Conservation (phyloP, 495 filamentous ascomycete genomes). For the Xylaria flabelliformis region DNA sequence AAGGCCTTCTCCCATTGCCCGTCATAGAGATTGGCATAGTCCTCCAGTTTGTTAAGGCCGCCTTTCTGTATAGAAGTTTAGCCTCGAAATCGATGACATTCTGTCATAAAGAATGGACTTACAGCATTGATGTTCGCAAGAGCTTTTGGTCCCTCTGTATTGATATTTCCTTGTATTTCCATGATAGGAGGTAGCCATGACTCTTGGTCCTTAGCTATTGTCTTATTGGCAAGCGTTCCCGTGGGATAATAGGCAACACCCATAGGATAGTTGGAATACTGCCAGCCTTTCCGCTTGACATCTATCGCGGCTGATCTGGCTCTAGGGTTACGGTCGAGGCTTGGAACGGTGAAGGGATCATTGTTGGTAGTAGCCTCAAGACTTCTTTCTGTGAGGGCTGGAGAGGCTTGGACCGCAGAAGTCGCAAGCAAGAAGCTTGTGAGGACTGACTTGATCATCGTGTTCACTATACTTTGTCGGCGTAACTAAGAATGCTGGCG, state of each 20-base stretch:
- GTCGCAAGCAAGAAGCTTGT: constrained; percentile 21
- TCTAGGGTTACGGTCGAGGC: constrained; percentile 6
- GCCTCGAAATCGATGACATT: not conserved
- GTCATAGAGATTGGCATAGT: constrained; percentile 42
- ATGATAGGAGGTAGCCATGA: constrained; percentile 16
- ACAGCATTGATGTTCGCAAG: constrained; percentile 14
- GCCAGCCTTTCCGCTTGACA: constrained; percentile 23
- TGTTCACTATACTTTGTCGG: not conserved
- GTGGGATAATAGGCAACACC: constrained; percentile 25
- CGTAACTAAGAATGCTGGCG: not conserved
- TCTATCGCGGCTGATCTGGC: constrained; percentile 20
- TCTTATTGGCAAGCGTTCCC: constrained; percentile 14
- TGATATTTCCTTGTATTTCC: not conserved
- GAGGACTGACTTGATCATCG: constrained; percentile 18
- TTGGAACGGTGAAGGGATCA: constrained; percentile 11
- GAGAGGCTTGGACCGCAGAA: constrained; percentile 20
- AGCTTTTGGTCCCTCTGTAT: constrained; percentile 7
- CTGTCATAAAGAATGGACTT: not conserved
- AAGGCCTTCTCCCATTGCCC: constrained; percentile 42
- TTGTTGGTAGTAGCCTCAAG: constrained; percentile 6
- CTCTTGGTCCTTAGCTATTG: constrained; percentile 19
- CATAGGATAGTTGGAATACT: constrained; percentile 19
- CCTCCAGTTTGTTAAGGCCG: constrained; percentile 38
- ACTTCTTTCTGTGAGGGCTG: constrained; percentile 17
- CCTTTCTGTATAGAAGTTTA: constrained; percentile 30